Evolutionary conservation across 371 early-diverging fungal genomes (phyloP), one percentile per base, ranked within the genome.

Genomic region (Batkoa obscura): DNA sequence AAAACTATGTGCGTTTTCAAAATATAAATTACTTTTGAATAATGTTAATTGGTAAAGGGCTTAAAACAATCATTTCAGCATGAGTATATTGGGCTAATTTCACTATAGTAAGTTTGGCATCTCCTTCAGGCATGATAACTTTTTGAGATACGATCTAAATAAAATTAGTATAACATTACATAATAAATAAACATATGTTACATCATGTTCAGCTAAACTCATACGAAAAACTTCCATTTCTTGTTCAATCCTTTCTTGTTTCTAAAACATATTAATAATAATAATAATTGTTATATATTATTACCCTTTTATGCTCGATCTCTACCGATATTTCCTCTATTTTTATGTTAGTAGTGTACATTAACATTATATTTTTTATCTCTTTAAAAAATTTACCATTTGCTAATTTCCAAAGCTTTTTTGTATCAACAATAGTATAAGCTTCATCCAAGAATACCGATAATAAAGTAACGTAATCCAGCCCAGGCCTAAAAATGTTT

Each of bases 61-160:
- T 15, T 35, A 50, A 10, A 15, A 50, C 35, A 15, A 50, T 31
- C 3, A 50, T 6, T 35, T 50, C 50, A 32, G 50, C 9, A 15
- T 50, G 17, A 30, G 33, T 50, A 50, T 23, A 50, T 4, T 50
- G 50, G 32, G 15, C 30, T 4, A 50, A 9, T 35, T 50, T 50
- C 3, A 30, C 30, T 3, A 50, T 50, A 30, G 17, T 50, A 33
- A 8, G 10, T 32, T 50, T 50, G 33, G 15, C 30, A 32, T 50
- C 50, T 32, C 50, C 50, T 35, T 50, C 50, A 10, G 50, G 15
- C 50, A 50, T 50, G 30, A 50, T 32, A 3, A 50, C 50, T 10
- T 31, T 50, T 30, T 35, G 31, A 50, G 50, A 23, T 32, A 50
- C 12, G 30, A 50, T 50, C 50, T 50, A 50, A 15, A 32, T 3